A percentile compares a stretch with the other conserved stretches of the same genome.
Conservation (phyloP, 2,329 filamentous ascomycete species). For the Sporothrix dimorphospora region DNA sequence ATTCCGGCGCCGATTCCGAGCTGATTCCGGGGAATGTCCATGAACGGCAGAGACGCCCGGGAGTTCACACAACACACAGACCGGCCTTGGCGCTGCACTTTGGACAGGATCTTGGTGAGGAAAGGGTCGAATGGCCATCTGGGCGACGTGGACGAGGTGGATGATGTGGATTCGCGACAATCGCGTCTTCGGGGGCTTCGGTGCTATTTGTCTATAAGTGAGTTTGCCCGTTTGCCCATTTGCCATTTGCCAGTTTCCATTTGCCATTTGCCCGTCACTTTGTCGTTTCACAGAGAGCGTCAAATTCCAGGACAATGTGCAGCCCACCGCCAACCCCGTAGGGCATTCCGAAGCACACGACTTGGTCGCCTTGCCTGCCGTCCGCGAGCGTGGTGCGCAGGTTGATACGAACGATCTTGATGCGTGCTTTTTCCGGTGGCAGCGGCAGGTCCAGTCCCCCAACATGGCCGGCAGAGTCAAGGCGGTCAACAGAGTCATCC, state of each 20-base stretch:
- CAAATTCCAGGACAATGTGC: not conserved
- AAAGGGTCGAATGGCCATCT: not conserved
- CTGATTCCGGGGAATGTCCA: not conserved
- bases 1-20: conserved; percentile 15
- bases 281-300: not conserved
- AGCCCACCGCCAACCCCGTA: not conserved
- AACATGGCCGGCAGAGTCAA: too few relatives aligned
- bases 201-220: not conserved
- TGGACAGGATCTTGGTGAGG: not conserved
- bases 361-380: conserved; percentile 3
- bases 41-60: not conserved
- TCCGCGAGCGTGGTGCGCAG: not conserved
- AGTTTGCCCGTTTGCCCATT: not conserved
- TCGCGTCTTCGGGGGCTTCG: not conserved
- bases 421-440: not conserved
- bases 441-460: not conserved
- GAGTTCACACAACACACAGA: not conserved
- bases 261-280: too few relatives aligned
- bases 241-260: too few relatives aligned
- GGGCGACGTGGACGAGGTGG: not conserved
- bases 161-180: not conserved
- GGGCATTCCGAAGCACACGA: conserved; percentile 2
- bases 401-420: conserved; percentile 7
- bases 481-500: too few relatives aligned
- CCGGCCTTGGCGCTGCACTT: too few relatives aligned